phyloP scores from a whole-genome alignment of 768 basidiomycete species.

The Amanita exitialis region DNA sequence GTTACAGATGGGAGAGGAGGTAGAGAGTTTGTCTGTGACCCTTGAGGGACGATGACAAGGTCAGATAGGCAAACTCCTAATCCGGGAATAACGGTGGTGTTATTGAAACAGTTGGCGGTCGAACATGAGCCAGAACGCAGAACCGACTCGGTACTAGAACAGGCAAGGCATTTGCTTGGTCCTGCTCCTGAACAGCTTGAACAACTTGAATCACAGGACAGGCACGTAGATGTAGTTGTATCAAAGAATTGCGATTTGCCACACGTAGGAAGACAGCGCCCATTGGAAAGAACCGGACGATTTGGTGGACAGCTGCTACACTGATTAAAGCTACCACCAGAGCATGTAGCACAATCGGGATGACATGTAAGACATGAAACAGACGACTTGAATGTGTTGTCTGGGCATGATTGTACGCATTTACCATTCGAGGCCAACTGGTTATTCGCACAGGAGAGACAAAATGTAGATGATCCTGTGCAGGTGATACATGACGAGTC shows the following conservation, averaged over 20 bases:
- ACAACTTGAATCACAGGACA: conserved; percentile 63
- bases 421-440: conserved; percentile 60
- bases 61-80: conserved; percentile 78
- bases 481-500: conserved; percentile 67
- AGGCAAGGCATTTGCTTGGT: conserved; percentile 60
- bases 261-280: conserved; percentile 73
- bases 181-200: conserved; percentile 70
- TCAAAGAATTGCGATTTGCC: conserved; percentile 64
- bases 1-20: conserved; percentile 44
- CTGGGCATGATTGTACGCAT: conserved; percentile 66
- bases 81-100: conserved; percentile 48
- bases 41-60: conserved; percentile 35
- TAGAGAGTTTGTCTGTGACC: conserved; percentile 34
- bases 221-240: conserved; percentile 46
- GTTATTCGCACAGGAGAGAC: conserved; percentile 59
- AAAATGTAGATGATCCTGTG: conserved; percentile 55
- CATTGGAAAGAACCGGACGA: conserved; percentile 62
- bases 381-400: conserved; percentile 54
- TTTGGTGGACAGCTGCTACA: conserved; percentile 61
- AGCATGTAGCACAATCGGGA: conserved; percentile 73
- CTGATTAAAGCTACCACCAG: conserved; percentile 62
- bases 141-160: conserved; percentile 51
- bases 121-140: conserved; percentile 59
- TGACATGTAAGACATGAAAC: conserved; percentile 67
- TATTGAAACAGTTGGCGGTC: conserved; percentile 46